Evolutionary conservation across 352 stramenopile genomes (phyloP).

Genomic region (Phytophthora megakarya): DNA sequence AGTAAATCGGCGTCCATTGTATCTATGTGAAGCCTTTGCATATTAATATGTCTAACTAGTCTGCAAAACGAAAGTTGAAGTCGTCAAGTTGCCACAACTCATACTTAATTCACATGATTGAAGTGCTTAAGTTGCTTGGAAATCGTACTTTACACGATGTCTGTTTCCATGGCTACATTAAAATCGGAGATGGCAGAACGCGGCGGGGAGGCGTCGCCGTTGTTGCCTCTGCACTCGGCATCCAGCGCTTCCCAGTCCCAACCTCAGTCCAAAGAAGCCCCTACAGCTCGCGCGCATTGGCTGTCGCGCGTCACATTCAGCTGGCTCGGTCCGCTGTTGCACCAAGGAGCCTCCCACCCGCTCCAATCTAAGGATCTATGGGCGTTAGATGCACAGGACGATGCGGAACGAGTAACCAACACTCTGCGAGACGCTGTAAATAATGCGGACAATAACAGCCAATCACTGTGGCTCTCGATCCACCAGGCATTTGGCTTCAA

Average conservation of each 20-base stretch:
- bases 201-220: constrained; percentile 22
- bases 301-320: constrained; percentile 38
- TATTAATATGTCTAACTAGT: too few species aligned
- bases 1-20: too few species aligned
- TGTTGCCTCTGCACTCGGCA: constrained; percentile 32
- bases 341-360: constrained; percentile 41
- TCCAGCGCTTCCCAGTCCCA: neutral
- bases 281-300: constrained; percentile 13
- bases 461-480: constrained; percentile 55
- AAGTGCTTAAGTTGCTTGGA: too few species aligned
- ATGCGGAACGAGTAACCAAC: constrained; percentile 36
- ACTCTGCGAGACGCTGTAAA: constrained; percentile 33
- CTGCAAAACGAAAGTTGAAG: too few species aligned
- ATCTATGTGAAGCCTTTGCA: too few species aligned
- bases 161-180: neutral
- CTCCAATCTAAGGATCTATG: constrained; percentile 50
- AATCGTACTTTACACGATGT: too few species aligned
- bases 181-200: neutral
- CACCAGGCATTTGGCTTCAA: constrained; percentile 83
- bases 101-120: too few species aligned
- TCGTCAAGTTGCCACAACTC: too few species aligned
- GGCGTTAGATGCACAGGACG: constrained; percentile 40
- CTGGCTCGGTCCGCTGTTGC: constrained; percentile 50
- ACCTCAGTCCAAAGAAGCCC: neutral
- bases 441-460: constrained; percentile 1